Conservation (phyloP, 768 basidiomycete species). For the Agrocybe pediades region DNA sequence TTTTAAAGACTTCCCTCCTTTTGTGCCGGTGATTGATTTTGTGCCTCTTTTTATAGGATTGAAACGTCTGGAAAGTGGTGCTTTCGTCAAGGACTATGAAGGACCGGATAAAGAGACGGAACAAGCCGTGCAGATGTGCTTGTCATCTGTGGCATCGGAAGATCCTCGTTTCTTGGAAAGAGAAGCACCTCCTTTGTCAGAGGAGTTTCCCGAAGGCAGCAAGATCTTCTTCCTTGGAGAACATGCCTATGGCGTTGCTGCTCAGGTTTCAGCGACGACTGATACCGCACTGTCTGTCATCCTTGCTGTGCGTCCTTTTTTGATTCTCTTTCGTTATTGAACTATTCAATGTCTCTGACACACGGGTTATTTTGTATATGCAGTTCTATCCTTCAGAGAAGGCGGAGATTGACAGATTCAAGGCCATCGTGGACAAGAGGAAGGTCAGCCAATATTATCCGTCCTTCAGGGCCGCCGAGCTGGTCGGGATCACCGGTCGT, state of each 20-base stretch:
- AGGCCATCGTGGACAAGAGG: constrained; percentile 57
- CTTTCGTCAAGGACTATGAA: constrained; percentile 95
- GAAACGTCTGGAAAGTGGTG: constrained; percentile 85
- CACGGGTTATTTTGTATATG: neutral
- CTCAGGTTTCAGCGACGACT: constrained; percentile 78
- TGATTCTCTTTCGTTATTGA: neutral
- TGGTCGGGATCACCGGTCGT: constrained; percentile 72
- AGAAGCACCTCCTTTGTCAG: constrained; percentile 75
- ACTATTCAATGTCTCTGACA: neutral
- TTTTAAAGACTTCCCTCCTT: neutral
- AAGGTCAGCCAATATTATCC: constrained; percentile 67
- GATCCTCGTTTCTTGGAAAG: constrained; percentile 87
- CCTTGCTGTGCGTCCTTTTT: constrained; percentile 65
- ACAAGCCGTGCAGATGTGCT: constrained; percentile 84
- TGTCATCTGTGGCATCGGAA: constrained; percentile 80
- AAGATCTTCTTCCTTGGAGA: constrained; percentile 97
- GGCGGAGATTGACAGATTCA: constrained; percentile 78
- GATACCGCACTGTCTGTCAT: constrained; percentile 76
- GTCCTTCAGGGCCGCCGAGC: constrained; percentile 76
- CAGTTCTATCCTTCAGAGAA: constrained; percentile 90
- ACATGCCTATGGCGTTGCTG: constrained; percentile 94
- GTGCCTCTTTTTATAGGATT: constrained; percentile 55
- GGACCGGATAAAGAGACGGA: constrained; percentile 78
- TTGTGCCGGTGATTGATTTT: neutral
- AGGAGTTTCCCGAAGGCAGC: constrained; percentile 89